Conservation (phyloP, 306 rosid species). For the Adenanthera pavonina region DNA sequence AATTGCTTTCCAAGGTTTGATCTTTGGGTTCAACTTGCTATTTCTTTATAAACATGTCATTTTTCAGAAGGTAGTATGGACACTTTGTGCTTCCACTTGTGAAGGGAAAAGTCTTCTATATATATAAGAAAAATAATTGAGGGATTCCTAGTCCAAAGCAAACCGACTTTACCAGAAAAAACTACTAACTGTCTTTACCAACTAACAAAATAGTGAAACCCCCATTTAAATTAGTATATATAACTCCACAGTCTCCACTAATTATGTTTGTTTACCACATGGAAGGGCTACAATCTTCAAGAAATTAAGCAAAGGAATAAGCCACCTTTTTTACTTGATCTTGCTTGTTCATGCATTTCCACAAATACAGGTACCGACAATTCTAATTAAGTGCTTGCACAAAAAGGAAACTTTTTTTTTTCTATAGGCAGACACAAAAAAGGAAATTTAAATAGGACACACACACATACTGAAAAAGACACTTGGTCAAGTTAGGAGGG, state of each 20-base stretch:
- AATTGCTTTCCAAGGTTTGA: conserved; percentile 10
- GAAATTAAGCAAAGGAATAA: conserved; percentile 28
- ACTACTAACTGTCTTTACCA: conserved; percentile 66
- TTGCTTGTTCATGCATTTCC: conserved; percentile 46
- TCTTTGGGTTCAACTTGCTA: conserved; percentile 28
- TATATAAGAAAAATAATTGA: conserved; percentile 37
- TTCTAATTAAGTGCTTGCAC: neutral
- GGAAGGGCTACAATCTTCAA: conserved; percentile 45
- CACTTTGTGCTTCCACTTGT: conserved; percentile 45
- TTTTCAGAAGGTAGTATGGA: conserved; percentile 28
- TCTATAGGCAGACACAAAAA: too few relatives aligned
- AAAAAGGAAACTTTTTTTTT: neutral
- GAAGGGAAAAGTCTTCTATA: conserved; percentile 25
- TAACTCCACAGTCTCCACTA: conserved; percentile 3
- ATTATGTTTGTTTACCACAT: conserved; percentile 44
- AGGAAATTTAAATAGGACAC: neutral
- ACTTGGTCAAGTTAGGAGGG: too few relatives aligned
- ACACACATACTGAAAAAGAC: neutral
- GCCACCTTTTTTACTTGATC: conserved; percentile 25
- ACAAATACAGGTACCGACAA: conserved; percentile 4
- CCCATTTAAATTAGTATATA: conserved; percentile 26
- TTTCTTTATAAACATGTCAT: conserved; percentile 32
- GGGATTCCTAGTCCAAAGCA: conserved; percentile 50
- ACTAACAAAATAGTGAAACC: conserved; percentile 43
- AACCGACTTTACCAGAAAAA: conserved; percentile 69